A percentile compares a stretch with the other conserved stretches of the same genome.
Evolutionary conservation across 2,329 filamentous ascomycete species (phyloP).

Genomic region (Hypoxylon sp.): DNA sequence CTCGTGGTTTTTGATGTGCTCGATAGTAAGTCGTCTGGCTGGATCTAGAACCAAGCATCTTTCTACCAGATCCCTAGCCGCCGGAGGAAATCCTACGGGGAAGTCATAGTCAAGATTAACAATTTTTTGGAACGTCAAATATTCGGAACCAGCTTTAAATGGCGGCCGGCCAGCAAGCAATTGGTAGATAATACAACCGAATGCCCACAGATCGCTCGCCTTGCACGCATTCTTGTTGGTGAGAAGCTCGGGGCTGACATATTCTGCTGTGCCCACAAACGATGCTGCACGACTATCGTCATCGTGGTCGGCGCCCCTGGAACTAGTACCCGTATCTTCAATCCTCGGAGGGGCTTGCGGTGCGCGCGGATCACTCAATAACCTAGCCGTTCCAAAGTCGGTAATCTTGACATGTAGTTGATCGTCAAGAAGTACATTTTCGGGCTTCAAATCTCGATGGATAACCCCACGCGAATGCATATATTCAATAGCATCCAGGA

Average conservation of each 20-base stretch:
- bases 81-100: slow-evolving; percentile 83
- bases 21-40: slow-evolving; percentile 81
- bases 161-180: slow-evolving; percentile 93
- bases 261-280: slow-evolving; percentile 97
- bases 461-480: slow-evolving; percentile 98
- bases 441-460: slow-evolving; percentile 94
- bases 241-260: slow-evolving; percentile 96
- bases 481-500: slow-evolving; percentile 94
- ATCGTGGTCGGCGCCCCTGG: slow-evolving; percentile 50
- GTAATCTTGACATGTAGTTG: slow-evolving; percentile 99
- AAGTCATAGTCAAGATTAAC: slow-evolving; percentile 94
- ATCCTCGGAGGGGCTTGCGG: slow-evolving; percentile 52
- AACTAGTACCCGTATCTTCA: slow-evolving; percentile 50
- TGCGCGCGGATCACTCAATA: slow-evolving; percentile 70
- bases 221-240: slow-evolving; percentile 98
- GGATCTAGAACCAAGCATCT: slow-evolving; percentile 91
- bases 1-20: slow-evolving; percentile 95
- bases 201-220: slow-evolving; percentile 97
- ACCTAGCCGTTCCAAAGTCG: slow-evolving; percentile 97
- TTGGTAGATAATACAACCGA: slow-evolving; percentile 97
- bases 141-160: slow-evolving; percentile 96
- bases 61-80: slow-evolving; percentile 89
- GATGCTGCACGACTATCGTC: slow-evolving; percentile 84
- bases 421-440: slow-evolving; percentile 94
- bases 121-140: slow-evolving; percentile 98